A percentile compares a stretch with the other conserved stretches of the same genome.
Evolutionary conservation across 164 flowering plant genomes (phyloP).

Genomic region (Magnolia officinalis): DNA sequence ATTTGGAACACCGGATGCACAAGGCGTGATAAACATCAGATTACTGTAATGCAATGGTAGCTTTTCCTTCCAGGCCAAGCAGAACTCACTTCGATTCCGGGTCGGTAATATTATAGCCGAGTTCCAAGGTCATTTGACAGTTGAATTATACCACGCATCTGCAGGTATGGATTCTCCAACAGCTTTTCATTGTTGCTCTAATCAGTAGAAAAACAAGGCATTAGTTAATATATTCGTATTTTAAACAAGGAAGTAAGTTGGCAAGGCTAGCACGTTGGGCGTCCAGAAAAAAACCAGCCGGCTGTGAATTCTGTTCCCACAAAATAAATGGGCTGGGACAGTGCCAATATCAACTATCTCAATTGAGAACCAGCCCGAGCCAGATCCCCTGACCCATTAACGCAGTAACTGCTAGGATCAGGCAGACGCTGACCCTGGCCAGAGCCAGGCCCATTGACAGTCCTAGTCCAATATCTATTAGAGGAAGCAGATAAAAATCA

Average conservation of each 20-base stretch:
- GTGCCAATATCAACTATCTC: no score
- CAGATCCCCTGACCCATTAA: no score
- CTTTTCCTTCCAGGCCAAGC: conserved; percentile 5
- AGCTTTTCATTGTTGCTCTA: conserved; percentile 99
- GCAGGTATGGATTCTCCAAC: conserved; percentile 96
- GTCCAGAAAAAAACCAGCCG: no score
- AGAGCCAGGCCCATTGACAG: background rate
- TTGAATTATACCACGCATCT: conserved; percentile 95
- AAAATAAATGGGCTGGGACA: no score
- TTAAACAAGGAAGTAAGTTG: background rate
- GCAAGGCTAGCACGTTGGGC: no score
- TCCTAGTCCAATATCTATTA: background rate
- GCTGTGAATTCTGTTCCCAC: no score
- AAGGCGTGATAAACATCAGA: conserved; percentile 1
- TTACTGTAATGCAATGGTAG: background rate
- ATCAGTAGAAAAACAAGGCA: conserved; percentile 3
- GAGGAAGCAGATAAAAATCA: background rate
- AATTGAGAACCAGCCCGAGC: no score
- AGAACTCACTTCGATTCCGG: conserved; percentile 3
- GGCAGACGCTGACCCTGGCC: no score
- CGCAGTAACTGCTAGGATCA: no score
- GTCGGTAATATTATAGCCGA: conserved; percentile 19
- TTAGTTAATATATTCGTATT: background rate
- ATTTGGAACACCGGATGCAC: conserved; percentile 12
- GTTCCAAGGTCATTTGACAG: conserved; percentile 66